Percentiles rank a stretch among this genome's conserved stretches.
Evolutionary conservation across 805 yeast genomes (phyloP).

Genomic region (Wickerhamomyces strasburgensis): DNA sequence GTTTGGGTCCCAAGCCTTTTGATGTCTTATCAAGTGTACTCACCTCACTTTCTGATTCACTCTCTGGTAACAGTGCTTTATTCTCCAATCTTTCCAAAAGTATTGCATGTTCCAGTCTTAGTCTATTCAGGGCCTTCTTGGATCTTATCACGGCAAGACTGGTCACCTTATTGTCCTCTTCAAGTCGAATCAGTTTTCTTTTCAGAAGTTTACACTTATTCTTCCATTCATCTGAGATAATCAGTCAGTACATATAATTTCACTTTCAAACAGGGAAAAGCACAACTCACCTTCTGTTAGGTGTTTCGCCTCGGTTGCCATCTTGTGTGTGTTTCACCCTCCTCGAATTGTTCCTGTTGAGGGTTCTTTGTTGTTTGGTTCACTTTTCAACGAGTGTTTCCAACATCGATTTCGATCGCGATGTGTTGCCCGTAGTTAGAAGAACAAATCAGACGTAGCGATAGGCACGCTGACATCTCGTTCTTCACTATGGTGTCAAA

Average conservation of each 20-base stretch:
- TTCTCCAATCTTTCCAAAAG: slow-evolving; percentile 75
- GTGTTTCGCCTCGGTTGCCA: not conserved
- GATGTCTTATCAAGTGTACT: slow-evolving; percentile 16
- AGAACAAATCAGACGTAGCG: too few relatives aligned
- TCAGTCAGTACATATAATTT: too few relatives aligned
- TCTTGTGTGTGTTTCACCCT: too few relatives aligned
- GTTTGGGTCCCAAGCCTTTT: slow-evolving; percentile 2
- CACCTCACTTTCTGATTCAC: slow-evolving; percentile 14
- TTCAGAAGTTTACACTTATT: slow-evolving; percentile 71
- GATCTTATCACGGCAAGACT: slow-evolving; percentile 75
- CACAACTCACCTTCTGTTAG: not conserved
- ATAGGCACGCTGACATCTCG: too few relatives aligned
- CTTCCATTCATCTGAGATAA: slow-evolving; percentile 35
- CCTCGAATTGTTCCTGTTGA: not conserved
- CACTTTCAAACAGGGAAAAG: not conserved
- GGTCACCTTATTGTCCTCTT: slow-evolving; percentile 70
- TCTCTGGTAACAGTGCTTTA: slow-evolving; percentile 30
- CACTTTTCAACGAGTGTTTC: too few relatives aligned
- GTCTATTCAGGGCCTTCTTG: slow-evolving; percentile 66
- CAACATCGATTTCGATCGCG: too few relatives aligned
- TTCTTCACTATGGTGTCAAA: too few relatives aligned
- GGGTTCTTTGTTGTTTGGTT: not conserved
- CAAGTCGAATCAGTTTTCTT: slow-evolving; percentile 63
- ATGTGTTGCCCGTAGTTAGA: too few relatives aligned
- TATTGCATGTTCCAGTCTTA: slow-evolving; percentile 78